These are phyloP conservation scores for Sophora flavescens DNA, from an alignment of 306 rosid genomes.

Conservation along the genomic window DNA sequence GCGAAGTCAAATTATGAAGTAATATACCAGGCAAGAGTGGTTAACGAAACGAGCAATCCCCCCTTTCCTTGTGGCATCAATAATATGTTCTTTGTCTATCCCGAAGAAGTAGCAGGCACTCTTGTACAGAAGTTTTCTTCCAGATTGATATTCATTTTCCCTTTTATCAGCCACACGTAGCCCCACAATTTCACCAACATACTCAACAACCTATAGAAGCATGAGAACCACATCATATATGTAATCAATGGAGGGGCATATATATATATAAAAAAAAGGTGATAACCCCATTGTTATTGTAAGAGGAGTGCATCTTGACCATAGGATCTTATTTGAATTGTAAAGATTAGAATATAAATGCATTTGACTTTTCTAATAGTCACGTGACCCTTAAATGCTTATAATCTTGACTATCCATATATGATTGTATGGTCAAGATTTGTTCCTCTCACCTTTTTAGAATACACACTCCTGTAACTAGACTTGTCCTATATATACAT, in stretches of 20 bases:
- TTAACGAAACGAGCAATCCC: conserved; percentile 85
- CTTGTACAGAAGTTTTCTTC: conserved; percentile 73
- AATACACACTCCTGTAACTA: too few species aligned
- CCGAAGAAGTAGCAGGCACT: conserved; percentile 83
- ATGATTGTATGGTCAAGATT: too few species aligned
- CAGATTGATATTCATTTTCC: conserved; percentile 72
- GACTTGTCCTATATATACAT: too few species aligned
- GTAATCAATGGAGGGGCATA: neutral
- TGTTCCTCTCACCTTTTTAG: too few species aligned
- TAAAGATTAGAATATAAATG: too few species aligned
- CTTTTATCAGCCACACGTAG: conserved; percentile 70
- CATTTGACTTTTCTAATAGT: too few species aligned
- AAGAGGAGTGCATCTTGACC: too few species aligned
- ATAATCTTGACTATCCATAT: too few species aligned
- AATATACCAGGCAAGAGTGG: conserved; percentile 79
- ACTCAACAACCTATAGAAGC: conserved; percentile 72
- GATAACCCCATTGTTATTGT: too few species aligned
- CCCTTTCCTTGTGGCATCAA: conserved; percentile 81
- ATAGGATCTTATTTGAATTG: too few species aligned
- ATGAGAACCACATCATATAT: conserved; percentile 37
- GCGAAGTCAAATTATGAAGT: neutral
- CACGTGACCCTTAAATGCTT: too few species aligned
- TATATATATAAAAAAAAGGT: too few species aligned
- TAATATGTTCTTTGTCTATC: conserved; percentile 74
- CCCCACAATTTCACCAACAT: conserved; percentile 81